Conservation (phyloP, 2,329 filamentous ascomycete genomes). For the Didymosphaeria variabile region DNA sequence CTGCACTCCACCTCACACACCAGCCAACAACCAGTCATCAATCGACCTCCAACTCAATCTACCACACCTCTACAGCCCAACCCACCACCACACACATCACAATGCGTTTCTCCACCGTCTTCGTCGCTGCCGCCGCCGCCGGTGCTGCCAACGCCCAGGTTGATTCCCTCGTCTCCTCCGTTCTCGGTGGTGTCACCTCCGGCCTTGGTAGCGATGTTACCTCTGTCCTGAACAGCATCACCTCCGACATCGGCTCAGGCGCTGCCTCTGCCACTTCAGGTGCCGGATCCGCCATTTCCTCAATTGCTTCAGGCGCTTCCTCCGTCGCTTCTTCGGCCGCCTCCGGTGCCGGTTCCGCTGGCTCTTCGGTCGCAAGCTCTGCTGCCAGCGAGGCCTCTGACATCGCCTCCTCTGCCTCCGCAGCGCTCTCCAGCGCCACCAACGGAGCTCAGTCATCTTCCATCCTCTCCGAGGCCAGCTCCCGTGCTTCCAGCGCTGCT, state of each 20-base stretch:
- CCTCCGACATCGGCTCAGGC: constrained; percentile 15
- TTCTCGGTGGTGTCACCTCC: constrained; percentile 26
- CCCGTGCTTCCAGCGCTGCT: constrained; percentile 18
- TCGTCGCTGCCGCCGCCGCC: constrained; percentile 40
- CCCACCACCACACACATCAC: constrained; percentile 14
- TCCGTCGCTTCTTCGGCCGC: background rate
- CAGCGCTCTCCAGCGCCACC: constrained; percentile 25
- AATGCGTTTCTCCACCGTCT: constrained; percentile 49
- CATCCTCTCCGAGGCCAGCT: constrained; percentile 15
- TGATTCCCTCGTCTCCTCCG: constrained; percentile 35
- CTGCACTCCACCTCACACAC: constrained; percentile 7
- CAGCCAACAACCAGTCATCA: constrained; percentile 10
- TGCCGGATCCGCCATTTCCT: constrained; percentile 8
- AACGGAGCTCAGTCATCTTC: constrained; percentile 6
- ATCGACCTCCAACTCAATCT: too few relatives aligned
- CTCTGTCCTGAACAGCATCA: constrained; percentile 19
- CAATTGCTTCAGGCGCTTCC: constrained; percentile 14
- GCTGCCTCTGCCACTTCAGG: constrained; percentile 3
- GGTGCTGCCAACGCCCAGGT: constrained; percentile 41
- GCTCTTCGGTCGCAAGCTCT: constrained; percentile 22
- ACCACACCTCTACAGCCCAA: background rate
- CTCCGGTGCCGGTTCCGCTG: constrained; percentile 12
- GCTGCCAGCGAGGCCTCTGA: constrained; percentile 18
- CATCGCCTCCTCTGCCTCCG: constrained; percentile 3
- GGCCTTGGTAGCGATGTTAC: constrained; percentile 20